A percentile compares a stretch with the other conserved stretches of the same genome.
phyloP scores from a whole-genome alignment of 129 eudicot genomes.

The Dittrichia graveolens region DNA sequence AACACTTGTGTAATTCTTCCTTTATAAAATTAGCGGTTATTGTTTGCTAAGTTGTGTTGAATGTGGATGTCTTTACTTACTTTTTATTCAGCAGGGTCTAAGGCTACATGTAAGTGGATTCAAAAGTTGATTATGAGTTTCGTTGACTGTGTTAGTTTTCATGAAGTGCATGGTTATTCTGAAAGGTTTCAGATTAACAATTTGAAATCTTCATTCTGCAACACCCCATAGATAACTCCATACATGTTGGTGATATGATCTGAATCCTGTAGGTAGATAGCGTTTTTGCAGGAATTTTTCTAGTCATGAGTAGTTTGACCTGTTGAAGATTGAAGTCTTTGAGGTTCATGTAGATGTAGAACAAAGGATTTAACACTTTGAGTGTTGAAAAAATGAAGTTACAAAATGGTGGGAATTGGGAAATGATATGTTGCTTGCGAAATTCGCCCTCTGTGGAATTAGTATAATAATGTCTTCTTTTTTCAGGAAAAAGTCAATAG shows the following conservation, averaged over 20 bases:
- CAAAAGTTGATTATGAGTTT: not conserved
- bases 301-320: not conserved
- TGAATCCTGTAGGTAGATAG: slow-evolving; percentile 18
- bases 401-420: slow-evolving; percentile 14
- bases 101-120: not conserved
- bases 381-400: slow-evolving; percentile 1
- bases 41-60: not conserved
- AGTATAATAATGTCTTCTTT: not conserved
- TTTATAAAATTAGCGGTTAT: not conserved
- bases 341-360: not conserved
- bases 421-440: slow-evolving; percentile 6
- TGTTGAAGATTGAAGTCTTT: not conserved
- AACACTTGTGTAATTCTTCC: not conserved
- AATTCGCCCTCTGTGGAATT: not conserved
- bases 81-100: not conserved
- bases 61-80: not conserved
- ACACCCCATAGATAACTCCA: not conserved
- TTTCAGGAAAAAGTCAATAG: not conserved
- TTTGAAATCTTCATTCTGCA: not conserved
- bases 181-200: slow-evolving; percentile 12
- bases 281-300: not conserved
- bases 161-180: slow-evolving; percentile 5
- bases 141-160: not conserved
- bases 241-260: slow-evolving; percentile 16
- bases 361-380: not conserved